Evolutionary conservation across 805 yeast genomes (phyloP).

Genomic region (Wickerhamomyces strasburgensis): DNA sequence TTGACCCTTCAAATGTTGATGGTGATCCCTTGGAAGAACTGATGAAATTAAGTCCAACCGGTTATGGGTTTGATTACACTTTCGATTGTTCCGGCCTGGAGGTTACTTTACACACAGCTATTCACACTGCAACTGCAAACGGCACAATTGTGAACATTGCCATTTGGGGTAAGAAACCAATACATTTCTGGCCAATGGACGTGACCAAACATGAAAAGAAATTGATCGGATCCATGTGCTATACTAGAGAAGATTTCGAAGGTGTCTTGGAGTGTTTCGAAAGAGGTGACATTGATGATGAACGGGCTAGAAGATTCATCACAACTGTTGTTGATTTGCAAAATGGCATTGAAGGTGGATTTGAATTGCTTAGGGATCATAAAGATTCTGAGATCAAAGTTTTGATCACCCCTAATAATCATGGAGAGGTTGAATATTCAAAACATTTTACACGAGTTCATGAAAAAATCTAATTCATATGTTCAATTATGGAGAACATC

Average conservation of each 20-base stretch:
- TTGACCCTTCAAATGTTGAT: conserved; percentile 41
- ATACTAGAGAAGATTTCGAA: conserved; percentile 50
- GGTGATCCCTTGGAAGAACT: conserved; percentile 34
- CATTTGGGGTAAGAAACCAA: conserved; percentile 52
- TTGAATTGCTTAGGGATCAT: conserved; percentile 42
- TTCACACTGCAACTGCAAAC: conserved; percentile 44
- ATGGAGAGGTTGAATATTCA: conserved; percentile 28
- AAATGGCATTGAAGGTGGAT: conserved; percentile 51
- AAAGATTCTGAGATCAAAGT: conserved; percentile 55
- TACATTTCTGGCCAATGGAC: conserved; percentile 49
- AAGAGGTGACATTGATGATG: conserved; percentile 39
- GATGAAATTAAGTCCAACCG: conserved; percentile 34
- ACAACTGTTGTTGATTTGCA: conserved; percentile 48
- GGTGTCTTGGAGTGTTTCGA: conserved; percentile 49
- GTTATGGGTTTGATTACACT: conserved; percentile 43
- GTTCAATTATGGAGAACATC: too few species aligned
- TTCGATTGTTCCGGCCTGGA: conserved; percentile 55
- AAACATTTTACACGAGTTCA: conserved; percentile 12
- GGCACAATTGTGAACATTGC: conserved; percentile 64
- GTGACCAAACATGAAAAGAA: conserved; percentile 50
- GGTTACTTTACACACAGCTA: conserved; percentile 46
- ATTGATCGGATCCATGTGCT: conserved; percentile 59
- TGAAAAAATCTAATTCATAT: conserved; percentile 3
- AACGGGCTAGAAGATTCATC: conserved; percentile 42
- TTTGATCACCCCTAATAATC: conserved; percentile 44